phyloP scores from a whole-genome alignment of 2,329 filamentous ascomycete species.

The Phyllosticta citrichinensis region DNA sequence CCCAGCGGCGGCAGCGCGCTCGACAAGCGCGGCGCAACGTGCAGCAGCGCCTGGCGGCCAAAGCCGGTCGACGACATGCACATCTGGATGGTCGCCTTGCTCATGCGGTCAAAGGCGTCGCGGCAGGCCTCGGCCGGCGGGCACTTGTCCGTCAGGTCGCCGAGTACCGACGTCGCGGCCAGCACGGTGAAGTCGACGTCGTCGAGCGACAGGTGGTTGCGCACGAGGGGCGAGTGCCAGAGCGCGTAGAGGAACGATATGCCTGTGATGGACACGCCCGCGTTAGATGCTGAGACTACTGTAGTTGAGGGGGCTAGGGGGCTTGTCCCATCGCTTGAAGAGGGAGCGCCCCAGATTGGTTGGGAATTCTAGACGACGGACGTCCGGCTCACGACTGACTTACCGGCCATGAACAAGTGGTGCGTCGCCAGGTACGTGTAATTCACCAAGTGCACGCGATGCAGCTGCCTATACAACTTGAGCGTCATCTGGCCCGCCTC shows the following conservation, averaged over 20 bases:
- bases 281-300: no score
- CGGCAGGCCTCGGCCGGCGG: slow-evolving; percentile 89
- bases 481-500: slow-evolving; percentile 90
- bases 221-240: slow-evolving; percentile 86
- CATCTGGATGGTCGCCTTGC: slow-evolving; percentile 93
- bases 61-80: slow-evolving; percentile 80
- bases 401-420: slow-evolving; percentile 93
- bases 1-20: not conserved
- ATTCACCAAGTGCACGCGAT: slow-evolving; percentile 80
- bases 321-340: no score
- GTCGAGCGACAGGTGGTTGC: slow-evolving; percentile 78
- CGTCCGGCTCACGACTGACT: slow-evolving; percentile 15
- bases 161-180: slow-evolving; percentile 84
- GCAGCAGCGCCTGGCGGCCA: slow-evolving; percentile 35
- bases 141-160: slow-evolving; percentile 87
- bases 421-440: slow-evolving; percentile 94
- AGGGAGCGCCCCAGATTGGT: not conserved
- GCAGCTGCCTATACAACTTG: slow-evolving; percentile 80
- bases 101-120: slow-evolving; percentile 90
- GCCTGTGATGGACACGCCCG: slow-evolving; percentile 28
- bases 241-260: slow-evolving; percentile 95
- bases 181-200: slow-evolving; percentile 97
- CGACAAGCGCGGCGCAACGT: not conserved
- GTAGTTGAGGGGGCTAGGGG: no score
- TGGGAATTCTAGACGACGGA: not conserved